Evolutionary conservation across 1,139 yeast species (phyloP), one percentile per base, ranked within the genome.

Genomic region (Debaryomyces udenii): DNA sequence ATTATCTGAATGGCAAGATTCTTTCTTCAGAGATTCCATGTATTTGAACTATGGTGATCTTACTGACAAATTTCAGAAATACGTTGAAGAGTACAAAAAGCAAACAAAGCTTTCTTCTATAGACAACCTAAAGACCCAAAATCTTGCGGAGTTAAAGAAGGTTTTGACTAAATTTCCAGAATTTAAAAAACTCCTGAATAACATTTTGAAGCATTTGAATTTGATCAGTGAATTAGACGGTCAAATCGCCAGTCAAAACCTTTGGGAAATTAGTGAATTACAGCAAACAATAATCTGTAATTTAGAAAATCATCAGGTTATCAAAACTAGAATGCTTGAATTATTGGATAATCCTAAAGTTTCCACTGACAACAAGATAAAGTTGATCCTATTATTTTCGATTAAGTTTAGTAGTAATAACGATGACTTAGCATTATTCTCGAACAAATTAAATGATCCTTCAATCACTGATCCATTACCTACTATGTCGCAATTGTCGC

Each of bases 81-180:
- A 88, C 56, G 97, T 94, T 27, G 85, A 83, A 42, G 83, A 81
- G 40, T 93, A 90, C 63, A 94, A 89, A 55, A 62, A 74, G 23
- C 88, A 87, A 56, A 87, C 97, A 0, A 85, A 90, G 53, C 79
- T 85, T 29, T 58, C 72, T 5, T 81, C 81, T 46, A 73, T 81
- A 36, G 70, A 64, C 18, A 82, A 81, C 49, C 75, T 90, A 45
- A 60, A 68, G 46, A 72, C 78, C 29, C 86, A 82, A 49, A 83
- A 93, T 39, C 80, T 93, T 39, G 80, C 86, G 6, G 99, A 94
- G 54, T 85, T 93, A 78, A 94, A 91, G 61, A 81, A 83, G 51
- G 87, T 91, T 55, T 82, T 93, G 44, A 96, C 93, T 46, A 89
- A 88, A 51, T 90, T 86, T 55, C 99, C 99, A 1, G 98, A 93